Percentiles rank a stretch among this genome's conserved stretches.
These are phyloP conservation scores for Gymnopilus junonius DNA, from an alignment of 768 basidiomycete genomes.

Conservation along the genomic window DNA sequence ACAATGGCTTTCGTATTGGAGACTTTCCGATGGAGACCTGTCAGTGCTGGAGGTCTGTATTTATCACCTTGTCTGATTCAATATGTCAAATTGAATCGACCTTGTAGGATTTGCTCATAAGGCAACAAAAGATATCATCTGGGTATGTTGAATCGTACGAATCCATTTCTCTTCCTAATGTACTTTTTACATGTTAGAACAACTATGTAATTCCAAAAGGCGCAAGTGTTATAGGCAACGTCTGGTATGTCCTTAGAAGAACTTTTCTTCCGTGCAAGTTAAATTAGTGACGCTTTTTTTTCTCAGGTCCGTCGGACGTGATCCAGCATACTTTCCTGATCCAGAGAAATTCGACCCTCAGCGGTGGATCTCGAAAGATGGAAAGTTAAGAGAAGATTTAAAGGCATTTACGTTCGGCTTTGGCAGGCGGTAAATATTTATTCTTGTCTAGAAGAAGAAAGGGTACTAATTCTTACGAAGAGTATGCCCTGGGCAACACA, in stretches of 20 bases:
- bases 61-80: neutral
- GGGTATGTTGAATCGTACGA: conserved; percentile 39
- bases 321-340: conserved; percentile 60
- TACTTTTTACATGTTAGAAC: conserved; percentile 32
- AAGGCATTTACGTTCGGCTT: conserved; percentile 61
- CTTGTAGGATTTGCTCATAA: conserved; percentile 60
- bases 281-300: neutral
- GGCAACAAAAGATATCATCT: conserved; percentile 66
- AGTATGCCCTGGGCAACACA: conserved; percentile 70
- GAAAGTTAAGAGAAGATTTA: conserved; percentile 53
- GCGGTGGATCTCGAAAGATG: conserved; percentile 54
- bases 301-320: conserved; percentile 56
- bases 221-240: conserved; percentile 61
- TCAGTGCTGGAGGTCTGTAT: conserved; percentile 46
- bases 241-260: conserved; percentile 45
- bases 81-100: neutral
- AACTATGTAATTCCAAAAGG: conserved; percentile 59
- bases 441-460: neutral
- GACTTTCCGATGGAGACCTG: conserved; percentile 55
- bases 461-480: conserved; percentile 29
- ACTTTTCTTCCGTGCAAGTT: neutral
- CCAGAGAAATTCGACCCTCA: conserved; percentile 63
- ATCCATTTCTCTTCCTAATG: neutral
- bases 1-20: conserved; percentile 56
- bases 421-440: conserved; percentile 42